Percentiles rank a stretch among this genome's conserved stretches.
Conservation (phyloP, 805 yeast species). For the Suhomyces pyralidae region DNA sequence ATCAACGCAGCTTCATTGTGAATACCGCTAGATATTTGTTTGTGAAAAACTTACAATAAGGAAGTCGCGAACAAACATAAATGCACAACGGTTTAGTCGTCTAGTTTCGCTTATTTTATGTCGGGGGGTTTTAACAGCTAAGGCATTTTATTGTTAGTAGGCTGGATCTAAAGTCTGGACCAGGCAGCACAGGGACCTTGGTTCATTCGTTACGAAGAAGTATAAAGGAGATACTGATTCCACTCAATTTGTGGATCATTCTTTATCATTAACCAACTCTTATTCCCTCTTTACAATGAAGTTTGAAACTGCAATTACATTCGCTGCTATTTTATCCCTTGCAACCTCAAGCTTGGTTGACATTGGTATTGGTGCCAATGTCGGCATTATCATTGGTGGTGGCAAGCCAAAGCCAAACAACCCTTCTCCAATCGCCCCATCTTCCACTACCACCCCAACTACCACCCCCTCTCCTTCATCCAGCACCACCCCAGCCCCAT, state of each 20-base stretch:
- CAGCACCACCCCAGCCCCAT: neutral
- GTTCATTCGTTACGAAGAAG: neutral
- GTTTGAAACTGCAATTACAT: slow-evolving; percentile 1
- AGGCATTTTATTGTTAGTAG: neutral
- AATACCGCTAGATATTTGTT: neutral
- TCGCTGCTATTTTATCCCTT: slow-evolving; percentile 4
- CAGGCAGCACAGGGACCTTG: neutral
- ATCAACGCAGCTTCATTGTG: neutral
- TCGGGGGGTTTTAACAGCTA: neutral
- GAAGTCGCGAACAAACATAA: neutral
- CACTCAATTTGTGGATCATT: neutral
- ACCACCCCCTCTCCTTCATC: neutral
- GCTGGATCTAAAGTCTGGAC: neutral
- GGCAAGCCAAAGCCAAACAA: neutral
- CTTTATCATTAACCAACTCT: neutral
- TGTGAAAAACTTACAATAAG: neutral
- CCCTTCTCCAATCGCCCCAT: neutral
- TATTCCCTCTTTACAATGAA: slow-evolving; percentile 1
- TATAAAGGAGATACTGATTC: neutral
- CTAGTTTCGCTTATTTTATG: neutral
- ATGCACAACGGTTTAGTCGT: neutral
- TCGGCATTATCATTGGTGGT: neutral
- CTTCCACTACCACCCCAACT: neutral
- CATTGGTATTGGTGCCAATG: neutral
- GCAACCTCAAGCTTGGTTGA: slow-evolving; percentile 2